Evolutionary conservation across 2,329 filamentous ascomycete genomes (phyloP).

Genomic region (Monosporascus sp.): DNA sequence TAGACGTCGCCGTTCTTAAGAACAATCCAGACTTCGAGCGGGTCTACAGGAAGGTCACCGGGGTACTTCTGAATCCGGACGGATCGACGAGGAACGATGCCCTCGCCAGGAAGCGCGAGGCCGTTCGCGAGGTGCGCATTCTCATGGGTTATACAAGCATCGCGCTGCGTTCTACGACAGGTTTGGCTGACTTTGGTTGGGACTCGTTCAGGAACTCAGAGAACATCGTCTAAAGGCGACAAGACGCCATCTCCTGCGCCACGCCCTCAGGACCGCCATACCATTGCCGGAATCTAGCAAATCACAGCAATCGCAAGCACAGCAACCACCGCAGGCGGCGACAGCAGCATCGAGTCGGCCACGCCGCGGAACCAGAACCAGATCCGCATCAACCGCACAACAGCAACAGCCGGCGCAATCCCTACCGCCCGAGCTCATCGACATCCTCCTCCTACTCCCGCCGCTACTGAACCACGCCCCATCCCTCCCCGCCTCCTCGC

Average conservation of each 20-base stretch:
- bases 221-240: slow-evolving; percentile 42
- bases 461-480: slow-evolving; percentile 37
- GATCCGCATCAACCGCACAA: slow-evolving; percentile 16
- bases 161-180: neutral
- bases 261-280: slow-evolving; percentile 44
- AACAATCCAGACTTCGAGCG: slow-evolving; percentile 57
- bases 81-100: slow-evolving; percentile 51
- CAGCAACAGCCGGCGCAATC: slow-evolving; percentile 12
- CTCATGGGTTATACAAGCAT: neutral
- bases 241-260: slow-evolving; percentile 45
- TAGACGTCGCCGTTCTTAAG: slow-evolving; percentile 49
- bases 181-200: slow-evolving; percentile 1
- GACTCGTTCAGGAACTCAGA: slow-evolving; percentile 41
- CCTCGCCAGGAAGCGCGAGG: slow-evolving; percentile 45
- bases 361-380: slow-evolving; percentile 11
- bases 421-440: slow-evolving; percentile 42
- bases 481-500: slow-evolving; percentile 31
- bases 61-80: slow-evolving; percentile 50
- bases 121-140: slow-evolving; percentile 42
- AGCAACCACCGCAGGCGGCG: slow-evolving; percentile 13
- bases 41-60: slow-evolving; percentile 51
- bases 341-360: slow-evolving; percentile 2
- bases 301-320: slow-evolving; percentile 17
- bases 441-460: slow-evolving; percentile 52
- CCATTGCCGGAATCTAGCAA: slow-evolving; percentile 15